Evolutionary conservation across 1,139 yeast genomes (phyloP).

Genomic region (Blastobotrys proliferans): DNA sequence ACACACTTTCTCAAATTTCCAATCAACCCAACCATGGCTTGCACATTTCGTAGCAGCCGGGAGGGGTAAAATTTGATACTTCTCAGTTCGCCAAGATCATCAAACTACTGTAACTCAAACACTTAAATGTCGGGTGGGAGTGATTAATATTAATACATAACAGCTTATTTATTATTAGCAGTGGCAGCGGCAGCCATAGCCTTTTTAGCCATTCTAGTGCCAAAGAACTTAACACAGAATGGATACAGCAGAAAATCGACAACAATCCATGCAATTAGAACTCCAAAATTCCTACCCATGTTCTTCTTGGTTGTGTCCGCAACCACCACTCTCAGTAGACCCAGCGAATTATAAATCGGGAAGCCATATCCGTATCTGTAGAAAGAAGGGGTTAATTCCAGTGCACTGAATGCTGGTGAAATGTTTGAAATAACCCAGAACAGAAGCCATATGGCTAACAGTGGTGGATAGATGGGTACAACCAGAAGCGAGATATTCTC

Average conservation of each 20-base stretch:
- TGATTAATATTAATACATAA: too few species aligned
- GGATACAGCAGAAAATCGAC: slow-evolving; percentile 46
- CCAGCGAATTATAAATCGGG: slow-evolving; percentile 60
- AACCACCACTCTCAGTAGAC: slow-evolving; percentile 52
- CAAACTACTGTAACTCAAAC: too few species aligned
- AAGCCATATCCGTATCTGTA: slow-evolving; percentile 62
- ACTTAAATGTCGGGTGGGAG: too few species aligned
- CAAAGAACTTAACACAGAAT: slow-evolving; percentile 35
- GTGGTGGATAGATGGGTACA: slow-evolving; percentile 45
- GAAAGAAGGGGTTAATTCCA: slow-evolving; percentile 49
- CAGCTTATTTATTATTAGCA: too few species aligned
- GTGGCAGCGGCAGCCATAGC: too few species aligned
- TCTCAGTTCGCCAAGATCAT: too few species aligned
- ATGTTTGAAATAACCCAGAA: slow-evolving; percentile 58
- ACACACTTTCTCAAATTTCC: too few species aligned
- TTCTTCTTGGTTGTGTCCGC: slow-evolving; percentile 54
- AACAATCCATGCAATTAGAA: slow-evolving; percentile 56
- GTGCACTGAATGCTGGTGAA: slow-evolving; percentile 57
- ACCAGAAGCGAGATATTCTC: slow-evolving; percentile 54
- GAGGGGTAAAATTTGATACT: too few species aligned
- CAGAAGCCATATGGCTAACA: slow-evolving; percentile 59
- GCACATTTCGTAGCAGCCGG: too few species aligned
- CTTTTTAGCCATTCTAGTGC: not conserved
- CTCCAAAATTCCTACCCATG: slow-evolving; percentile 56
- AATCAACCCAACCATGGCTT: too few species aligned